Evolutionary conservation across 106 monocot genomes (phyloP), one percentile per base, ranked within the genome.

Genomic region (Dendrobium huoshanense): DNA sequence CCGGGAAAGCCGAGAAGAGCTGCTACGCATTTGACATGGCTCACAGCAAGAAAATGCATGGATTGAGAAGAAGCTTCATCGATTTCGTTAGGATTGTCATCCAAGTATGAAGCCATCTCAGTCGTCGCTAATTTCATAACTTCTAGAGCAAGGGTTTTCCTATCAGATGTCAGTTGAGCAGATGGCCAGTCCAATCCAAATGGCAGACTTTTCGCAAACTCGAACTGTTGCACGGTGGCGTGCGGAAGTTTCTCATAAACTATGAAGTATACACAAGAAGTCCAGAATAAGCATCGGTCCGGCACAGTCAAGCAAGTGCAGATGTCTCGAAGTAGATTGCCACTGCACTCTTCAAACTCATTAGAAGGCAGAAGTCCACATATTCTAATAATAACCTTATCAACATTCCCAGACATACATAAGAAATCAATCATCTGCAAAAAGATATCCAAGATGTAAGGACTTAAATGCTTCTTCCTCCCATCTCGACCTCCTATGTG

Each of bases 351-450:
- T 31, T 81, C 68, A 24, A 41, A 79, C 79, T 59, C 59, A 33
- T 47, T 75, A 64, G 47, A 18, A 24, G 83, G 56, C 72, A 80
- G 77, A 77, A 89, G 86, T 54, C 22, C 67, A 78, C 55, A 80
- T 27, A 95, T 82, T 81, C 41, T 88, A 25, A 80, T 82, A 29
- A 88, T 75, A 2, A 86, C 92, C 79, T 81, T 81, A 25, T 91
- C 91, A 41, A 88, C 73, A 73, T 82, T 64, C 22, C 88, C 99
- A 82, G 77, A 84, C 93, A 93, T 93, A 78, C 88, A 83, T 37
- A 91, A 82, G 74, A 88, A 91, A 80, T 93, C 83, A 43, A 99
- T 48, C 99, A 99, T 95, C 86, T 95, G 95, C 81, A 99, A 81
- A 72, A 91, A 95, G 64, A 95, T 84, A 29, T 99, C 99, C 79